Base-by-base conservation (phyloP, 805 yeast species). In the Candida tallmaniae region DNA sequence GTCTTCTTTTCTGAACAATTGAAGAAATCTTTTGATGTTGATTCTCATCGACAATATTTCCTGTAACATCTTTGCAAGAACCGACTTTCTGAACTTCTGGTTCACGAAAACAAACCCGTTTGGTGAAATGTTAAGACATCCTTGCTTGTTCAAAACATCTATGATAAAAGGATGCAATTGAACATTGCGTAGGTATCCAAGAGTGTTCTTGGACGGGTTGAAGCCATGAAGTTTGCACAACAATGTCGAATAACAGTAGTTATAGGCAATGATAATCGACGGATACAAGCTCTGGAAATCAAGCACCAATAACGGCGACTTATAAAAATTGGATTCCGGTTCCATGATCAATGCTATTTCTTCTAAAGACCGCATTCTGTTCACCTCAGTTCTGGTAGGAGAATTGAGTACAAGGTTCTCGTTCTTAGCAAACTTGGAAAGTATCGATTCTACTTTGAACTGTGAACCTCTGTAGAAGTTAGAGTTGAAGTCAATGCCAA, bases 221-320 rank as follows among this genome's bases (percentile, higher is more conserved):
- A 75, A 73, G 6, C 76, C 78, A 31, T 73, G 65, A 15, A 84
- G 52, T 35, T 76, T 64, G 1, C 93, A 90, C 2, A 84, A 36
- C 31, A 83, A 51, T 0, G 93, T 84, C 0, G 90, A 78, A 46
- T 77, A 85, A 50, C 95, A 90, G 45, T 85, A 80, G 53, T 93
- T 93, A 56, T 83, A 85, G 0, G 96, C 98, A 95, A 94, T 93
- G 95, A 93, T 89, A 10, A 93, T 70, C 0, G 97, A 89, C 0
- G 98, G 98, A 52, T 93, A 93, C 31, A 93, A 68, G 0, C 97
- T 87, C 48, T 90, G 96, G 50, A 93, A 93, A 54, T 93, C 98
- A 14, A 93, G 60, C 0, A 93, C 97, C 12, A 89, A 74, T 19
- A 93, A 64, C 0, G 98, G 98, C 38, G 90, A 82, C 36, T 85